These are phyloP conservation scores for Carex arenaria DNA, from an alignment of 202 grass and related monocot genomes.

Conservation along the genomic window DNA sequence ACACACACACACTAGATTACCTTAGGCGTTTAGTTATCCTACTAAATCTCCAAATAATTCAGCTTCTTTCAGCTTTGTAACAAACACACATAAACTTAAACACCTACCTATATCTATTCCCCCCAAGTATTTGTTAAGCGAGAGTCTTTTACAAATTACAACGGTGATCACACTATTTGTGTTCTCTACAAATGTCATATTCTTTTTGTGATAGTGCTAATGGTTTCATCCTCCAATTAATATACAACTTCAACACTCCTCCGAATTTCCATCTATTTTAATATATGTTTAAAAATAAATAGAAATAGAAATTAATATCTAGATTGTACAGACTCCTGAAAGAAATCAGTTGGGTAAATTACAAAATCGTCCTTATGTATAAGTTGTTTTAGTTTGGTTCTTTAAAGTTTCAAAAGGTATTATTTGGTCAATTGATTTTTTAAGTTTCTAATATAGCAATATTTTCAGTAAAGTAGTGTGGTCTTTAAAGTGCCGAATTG, in stretches of 20 bases:
- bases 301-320: background rate
- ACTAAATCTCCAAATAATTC: background rate
- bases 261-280: background rate
- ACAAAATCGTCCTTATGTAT: background rate
- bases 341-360: background rate
- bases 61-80: conserved; percentile 14
- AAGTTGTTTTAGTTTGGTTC: background rate
- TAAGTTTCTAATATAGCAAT: background rate
- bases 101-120: background rate
- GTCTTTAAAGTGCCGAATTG: too few relatives aligned
- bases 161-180: conserved; percentile 10
- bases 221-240: background rate
- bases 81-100: background rate
- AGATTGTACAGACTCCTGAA: background rate
- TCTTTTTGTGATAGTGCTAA: background rate
- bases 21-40: background rate
- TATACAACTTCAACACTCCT: background rate
- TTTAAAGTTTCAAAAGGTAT: background rate
- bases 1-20: background rate
- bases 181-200: background rate
- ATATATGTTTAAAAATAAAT: background rate
- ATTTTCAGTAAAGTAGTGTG: too few relatives aligned
- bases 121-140: background rate
- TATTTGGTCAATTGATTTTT: background rate
- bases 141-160: background rate